phyloP scores from a whole-genome alignment of 2,329 filamentous ascomycete genomes.

The Trichoderma guizhouense region DNA sequence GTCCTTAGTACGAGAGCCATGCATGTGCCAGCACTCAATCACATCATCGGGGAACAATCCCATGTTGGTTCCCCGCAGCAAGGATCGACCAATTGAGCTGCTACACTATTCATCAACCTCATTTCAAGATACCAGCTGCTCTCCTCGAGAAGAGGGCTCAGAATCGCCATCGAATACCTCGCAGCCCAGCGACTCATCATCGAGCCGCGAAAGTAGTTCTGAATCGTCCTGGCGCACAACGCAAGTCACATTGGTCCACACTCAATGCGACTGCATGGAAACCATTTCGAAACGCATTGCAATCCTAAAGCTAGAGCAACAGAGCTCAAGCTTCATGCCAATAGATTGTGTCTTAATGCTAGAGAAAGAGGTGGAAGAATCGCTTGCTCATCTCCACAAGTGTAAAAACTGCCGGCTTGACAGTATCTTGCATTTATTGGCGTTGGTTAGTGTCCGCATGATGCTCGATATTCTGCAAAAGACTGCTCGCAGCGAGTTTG shows the following conservation, averaged over 20 bases:
- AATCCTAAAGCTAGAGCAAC: not conserved
- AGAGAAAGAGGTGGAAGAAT: slow-evolving; percentile 8
- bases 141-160: not conserved
- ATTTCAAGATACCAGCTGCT: not conserved
- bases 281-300: not conserved
- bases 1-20: not conserved
- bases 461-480: slow-evolving; percentile 16
- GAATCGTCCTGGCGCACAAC: not conserved
- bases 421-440: not conserved
- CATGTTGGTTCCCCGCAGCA: not conserved
- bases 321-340: not conserved
- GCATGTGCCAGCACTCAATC: not conserved
- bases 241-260: not conserved
- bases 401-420: not conserved
- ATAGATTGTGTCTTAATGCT: slow-evolving; percentile 12
- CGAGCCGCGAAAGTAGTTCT: not conserved
- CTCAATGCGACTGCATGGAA: not conserved
- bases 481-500: slow-evolving; percentile 9
- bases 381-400: not conserved
- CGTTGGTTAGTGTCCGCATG: slow-evolving; percentile 6
- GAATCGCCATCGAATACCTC: not conserved
- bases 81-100: not conserved
- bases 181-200: not conserved
- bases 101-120: not conserved
- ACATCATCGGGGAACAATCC: not conserved